These are phyloP conservation scores for Ganoderma multipileum DNA, from an alignment of 1,284 basidiomycete species.

Conservation along the genomic window DNA sequence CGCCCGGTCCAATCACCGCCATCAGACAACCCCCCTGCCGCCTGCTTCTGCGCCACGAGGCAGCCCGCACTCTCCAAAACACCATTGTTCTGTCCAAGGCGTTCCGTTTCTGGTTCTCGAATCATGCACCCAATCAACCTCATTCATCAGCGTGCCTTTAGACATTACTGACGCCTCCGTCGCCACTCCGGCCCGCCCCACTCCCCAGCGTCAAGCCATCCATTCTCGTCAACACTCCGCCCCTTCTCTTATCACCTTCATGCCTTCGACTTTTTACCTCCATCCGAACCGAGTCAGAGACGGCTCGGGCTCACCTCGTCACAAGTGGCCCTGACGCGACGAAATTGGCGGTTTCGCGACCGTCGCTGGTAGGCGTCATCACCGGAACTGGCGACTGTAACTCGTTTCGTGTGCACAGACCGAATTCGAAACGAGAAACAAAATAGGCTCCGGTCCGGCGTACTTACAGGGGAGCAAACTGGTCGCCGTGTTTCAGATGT, in stretches of 20 bases:
- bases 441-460: not conserved
- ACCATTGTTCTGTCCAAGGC: conserved; percentile 22
- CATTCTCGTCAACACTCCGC: not conserved
- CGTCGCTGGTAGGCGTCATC: not conserved
- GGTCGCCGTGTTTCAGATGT: conserved; percentile 29
- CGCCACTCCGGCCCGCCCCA: conserved; percentile 15
- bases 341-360: not conserved
- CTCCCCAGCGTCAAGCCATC: conserved; percentile 3
- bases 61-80: conserved; percentile 17
- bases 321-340: not conserved
- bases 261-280: not conserved
- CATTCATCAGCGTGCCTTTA: conserved; percentile 23
- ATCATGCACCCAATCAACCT: conserved; percentile 23
- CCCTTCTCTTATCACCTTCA: not conserved
- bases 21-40: conserved; percentile 8
- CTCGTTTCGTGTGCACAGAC: conserved; percentile 27
- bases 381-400: conserved; percentile 12
- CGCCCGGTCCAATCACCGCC: conserved; percentile 25
- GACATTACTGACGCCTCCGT: conserved; percentile 16
- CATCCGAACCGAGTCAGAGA: not conserved
- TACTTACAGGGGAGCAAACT: not conserved
- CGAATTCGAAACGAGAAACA: conserved; percentile 3
- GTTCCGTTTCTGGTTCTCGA: conserved; percentile 19
- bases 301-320: not conserved
- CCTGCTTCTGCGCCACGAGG: conserved; percentile 15